These are phyloP conservation scores for Discostella stelligeroides DNA, from an alignment of 108 stramenopile species.

Conservation along the genomic window DNA sequence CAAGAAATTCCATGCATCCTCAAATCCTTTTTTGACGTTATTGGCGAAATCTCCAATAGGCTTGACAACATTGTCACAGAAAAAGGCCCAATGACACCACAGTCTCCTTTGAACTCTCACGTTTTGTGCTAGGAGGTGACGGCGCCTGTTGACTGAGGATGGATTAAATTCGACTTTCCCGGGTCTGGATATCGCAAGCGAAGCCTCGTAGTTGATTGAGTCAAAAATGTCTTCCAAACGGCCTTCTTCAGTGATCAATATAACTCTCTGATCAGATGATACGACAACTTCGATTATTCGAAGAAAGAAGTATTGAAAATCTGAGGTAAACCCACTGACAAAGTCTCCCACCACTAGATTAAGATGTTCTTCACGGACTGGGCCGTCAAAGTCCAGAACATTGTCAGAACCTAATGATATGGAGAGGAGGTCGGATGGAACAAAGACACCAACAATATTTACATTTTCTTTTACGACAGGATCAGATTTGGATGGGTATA, in stretches of 20 bases:
- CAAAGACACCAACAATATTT: constrained; percentile 9
- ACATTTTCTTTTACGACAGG: constrained; percentile 6
- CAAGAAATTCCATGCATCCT: no score
- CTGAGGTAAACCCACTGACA: constrained; percentile 1
- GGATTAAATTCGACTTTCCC: constrained; percentile 1
- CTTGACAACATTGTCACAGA: no score
- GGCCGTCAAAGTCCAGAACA: constrained; percentile 9
- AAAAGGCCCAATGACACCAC: no score
- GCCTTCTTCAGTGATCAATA: background rate
- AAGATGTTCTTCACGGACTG: constrained; percentile 4
- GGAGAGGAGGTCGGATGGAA: no score
- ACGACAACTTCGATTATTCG: background rate
- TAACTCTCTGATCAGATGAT: background rate
- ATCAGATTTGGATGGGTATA: background rate
- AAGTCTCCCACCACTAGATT: constrained; percentile 14
- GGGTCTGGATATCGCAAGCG: constrained; percentile 6
- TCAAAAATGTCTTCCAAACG: constrained; percentile 12
- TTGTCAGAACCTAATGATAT: constrained; percentile 1
- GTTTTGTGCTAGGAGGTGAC: background rate
- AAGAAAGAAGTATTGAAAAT: background rate
- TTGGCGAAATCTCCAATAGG: no score
- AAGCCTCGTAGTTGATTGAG: constrained; percentile 5
- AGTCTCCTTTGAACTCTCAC: no score
- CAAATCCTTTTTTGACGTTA: no score
- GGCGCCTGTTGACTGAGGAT: constrained; percentile 1